phyloP scores from a whole-genome alignment of 2,329 filamentous ascomycete genomes.

The Xylaria sp. region DNA sequence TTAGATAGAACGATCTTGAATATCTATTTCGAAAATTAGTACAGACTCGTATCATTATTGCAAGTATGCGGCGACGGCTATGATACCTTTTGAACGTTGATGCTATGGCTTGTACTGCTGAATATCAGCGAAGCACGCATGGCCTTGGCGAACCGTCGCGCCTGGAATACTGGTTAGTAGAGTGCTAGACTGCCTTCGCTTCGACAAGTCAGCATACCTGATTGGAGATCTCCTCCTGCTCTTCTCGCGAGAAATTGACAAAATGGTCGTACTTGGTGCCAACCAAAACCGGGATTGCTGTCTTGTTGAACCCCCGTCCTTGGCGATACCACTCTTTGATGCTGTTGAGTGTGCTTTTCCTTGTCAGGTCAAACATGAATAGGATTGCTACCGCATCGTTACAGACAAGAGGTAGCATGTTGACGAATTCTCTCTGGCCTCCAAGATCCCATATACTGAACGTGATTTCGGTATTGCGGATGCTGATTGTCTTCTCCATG shows the following conservation, averaged over 20 bases:
- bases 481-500: slow-evolving; percentile 99
- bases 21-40: slow-evolving; percentile 69
- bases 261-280: slow-evolving; percentile 99
- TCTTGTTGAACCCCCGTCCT: slow-evolving; percentile 98
- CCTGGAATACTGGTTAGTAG: slow-evolving; percentile 62
- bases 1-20: slow-evolving; percentile 99
- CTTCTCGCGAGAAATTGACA: slow-evolving; percentile 96
- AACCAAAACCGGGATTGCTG: slow-evolving; percentile 96
- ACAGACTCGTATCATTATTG: not conserved
- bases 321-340: slow-evolving; percentile 99
- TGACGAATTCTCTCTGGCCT: slow-evolving; percentile 98
- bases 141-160: slow-evolving; percentile 93
- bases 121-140: slow-evolving; percentile 99
- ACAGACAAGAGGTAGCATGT: slow-evolving; percentile 99
- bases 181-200: not conserved
- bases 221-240: slow-evolving; percentile 98
- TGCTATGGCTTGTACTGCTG: slow-evolving; percentile 98
- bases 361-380: slow-evolving; percentile 99
- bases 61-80: not conserved
- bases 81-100: slow-evolving; percentile 95
- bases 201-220: slow-evolving; percentile 67
- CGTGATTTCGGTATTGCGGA: slow-evolving; percentile 98
- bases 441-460: slow-evolving; percentile 99
- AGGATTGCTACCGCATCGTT: slow-evolving; percentile 98
- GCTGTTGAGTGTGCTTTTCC: slow-evolving; percentile 97